These are phyloP conservation scores for Phoma sp. DNA, from an alignment of 2,329 filamentous ascomycete genomes.

Conservation along the genomic window DNA sequence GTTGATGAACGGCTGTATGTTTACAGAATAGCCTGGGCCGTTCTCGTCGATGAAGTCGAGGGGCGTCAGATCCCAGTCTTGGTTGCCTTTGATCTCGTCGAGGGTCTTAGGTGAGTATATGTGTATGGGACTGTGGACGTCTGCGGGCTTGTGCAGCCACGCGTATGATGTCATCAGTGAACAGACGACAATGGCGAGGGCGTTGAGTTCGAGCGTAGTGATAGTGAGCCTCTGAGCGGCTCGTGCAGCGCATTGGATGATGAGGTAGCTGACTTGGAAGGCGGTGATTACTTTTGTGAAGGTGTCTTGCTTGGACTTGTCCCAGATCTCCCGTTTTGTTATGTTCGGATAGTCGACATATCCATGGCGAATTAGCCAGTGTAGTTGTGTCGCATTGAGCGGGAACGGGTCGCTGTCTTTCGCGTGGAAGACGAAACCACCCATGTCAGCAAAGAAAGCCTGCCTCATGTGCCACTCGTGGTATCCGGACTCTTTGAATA, in stretches of 20 bases:
- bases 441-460: slow-evolving; percentile 24
- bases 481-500: slow-evolving; percentile 8
- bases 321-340: slow-evolving; percentile 14
- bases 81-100: slow-evolving; percentile 7
- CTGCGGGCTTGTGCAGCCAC: slow-evolving; percentile 27
- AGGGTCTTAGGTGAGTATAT: slow-evolving; percentile 9
- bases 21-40: slow-evolving; percentile 23
- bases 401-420: slow-evolving; percentile 9
- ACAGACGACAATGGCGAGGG: slow-evolving; percentile 26
- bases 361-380: slow-evolving; percentile 9
- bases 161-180: slow-evolving; percentile 18
- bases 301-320: slow-evolving; percentile 26
- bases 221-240: slow-evolving; percentile 15
- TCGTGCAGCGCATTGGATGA: slow-evolving; percentile 24
- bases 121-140: slow-evolving; percentile 17
- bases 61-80: slow-evolving; percentile 22
- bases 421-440: slow-evolving; percentile 19
- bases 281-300: slow-evolving; percentile 24
- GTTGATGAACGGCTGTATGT: slow-evolving; percentile 27
- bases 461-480: slow-evolving; percentile 21
- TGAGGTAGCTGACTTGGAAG: slow-evolving; percentile 26
- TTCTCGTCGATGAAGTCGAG: slow-evolving; percentile 14
- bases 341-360: slow-evolving; percentile 10
- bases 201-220: slow-evolving; percentile 24
- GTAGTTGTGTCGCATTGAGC: slow-evolving; percentile 13